phyloP scores from a whole-genome alignment of 768 basidiomycete genomes.

The Austroboletus eburneus region DNA sequence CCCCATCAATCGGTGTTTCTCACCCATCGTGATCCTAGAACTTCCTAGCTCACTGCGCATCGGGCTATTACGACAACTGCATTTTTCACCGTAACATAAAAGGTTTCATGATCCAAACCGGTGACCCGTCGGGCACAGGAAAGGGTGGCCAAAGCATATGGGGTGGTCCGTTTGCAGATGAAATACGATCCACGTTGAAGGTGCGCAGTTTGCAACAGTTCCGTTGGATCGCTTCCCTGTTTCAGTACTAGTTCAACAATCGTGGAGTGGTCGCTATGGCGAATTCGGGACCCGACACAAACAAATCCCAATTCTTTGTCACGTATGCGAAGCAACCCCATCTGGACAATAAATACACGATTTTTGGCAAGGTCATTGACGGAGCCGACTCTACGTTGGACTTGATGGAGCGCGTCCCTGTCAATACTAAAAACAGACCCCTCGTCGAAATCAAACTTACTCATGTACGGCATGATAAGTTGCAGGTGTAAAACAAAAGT shows the following conservation, averaged over 20 bases:
- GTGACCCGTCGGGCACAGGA: constrained; percentile 84
- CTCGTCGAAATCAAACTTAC: constrained; percentile 79
- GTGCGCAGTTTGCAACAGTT: constrained; percentile 47
- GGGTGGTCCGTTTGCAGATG: constrained; percentile 89
- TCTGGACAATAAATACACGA: constrained; percentile 91
- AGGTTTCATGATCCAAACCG: constrained; percentile 94
- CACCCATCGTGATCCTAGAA: constrained; percentile 51
- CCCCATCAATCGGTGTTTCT: not conserved
- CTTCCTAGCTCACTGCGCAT: constrained; percentile 91
- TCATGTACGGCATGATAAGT: constrained; percentile 52
- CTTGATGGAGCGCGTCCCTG: constrained; percentile 88
- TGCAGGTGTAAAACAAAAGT: not conserved
- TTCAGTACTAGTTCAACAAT: constrained; percentile 74
- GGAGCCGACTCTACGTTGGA: constrained; percentile 93
- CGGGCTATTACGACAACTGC: constrained; percentile 79
- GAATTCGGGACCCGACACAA: constrained; percentile 90
- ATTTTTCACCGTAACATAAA: constrained; percentile 95
- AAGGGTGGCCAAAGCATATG: constrained; percentile 98
- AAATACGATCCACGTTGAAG: constrained; percentile 91
- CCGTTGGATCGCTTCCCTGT: too few relatives aligned
- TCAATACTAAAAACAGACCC: constrained; percentile 87
- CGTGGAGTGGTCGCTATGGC: constrained; percentile 98
- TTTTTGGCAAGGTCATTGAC: constrained; percentile 97
- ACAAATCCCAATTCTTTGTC: constrained; percentile 89
- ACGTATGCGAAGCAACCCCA: constrained; percentile 92